Percentiles rank a stretch among this genome's conserved stretches.
These are phyloP conservation scores for Dissophora globulifera DNA, from an alignment of 192 early-diverging fungal species.

Conservation along the genomic window DNA sequence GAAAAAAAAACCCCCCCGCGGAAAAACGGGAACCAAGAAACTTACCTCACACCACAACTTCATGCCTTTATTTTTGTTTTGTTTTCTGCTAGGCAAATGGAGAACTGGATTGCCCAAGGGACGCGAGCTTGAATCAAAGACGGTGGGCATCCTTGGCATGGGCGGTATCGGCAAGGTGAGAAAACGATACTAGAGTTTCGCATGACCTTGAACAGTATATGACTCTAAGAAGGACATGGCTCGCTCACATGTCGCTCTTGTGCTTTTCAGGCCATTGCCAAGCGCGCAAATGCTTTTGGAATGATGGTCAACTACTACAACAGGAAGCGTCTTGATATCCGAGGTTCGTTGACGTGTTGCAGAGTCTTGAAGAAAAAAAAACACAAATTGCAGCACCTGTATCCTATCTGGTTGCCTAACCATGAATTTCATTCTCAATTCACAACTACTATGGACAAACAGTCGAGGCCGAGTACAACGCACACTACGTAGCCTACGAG, in stretches of 20 bases:
- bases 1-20: no score
- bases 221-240: neutral
- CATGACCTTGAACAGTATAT: neutral
- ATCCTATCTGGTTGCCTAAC: no score
- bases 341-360: constrained; percentile 55
- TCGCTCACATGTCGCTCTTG: neutral
- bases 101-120: constrained; percentile 42
- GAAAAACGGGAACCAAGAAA: no score
- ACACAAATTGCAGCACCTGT: no score
- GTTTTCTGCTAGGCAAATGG: constrained; percentile 44
- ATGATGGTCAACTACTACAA: constrained; percentile 64
- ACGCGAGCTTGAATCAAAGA: constrained; percentile 51
- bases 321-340: constrained; percentile 49
- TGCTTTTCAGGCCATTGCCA: constrained; percentile 54
- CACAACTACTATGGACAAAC: no score
- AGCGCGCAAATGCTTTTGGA: constrained; percentile 59
- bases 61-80: no score
- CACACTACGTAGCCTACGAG: constrained; percentile 59
- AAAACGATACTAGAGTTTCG: neutral
- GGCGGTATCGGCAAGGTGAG: constrained; percentile 62
- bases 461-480: constrained; percentile 61
- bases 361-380: no score
- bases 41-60: no score
- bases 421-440: no score
- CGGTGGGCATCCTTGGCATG: constrained; percentile 61